phyloP scores from a whole-genome alignment of 768 basidiomycete genomes.

The Suillus plorans region DNA sequence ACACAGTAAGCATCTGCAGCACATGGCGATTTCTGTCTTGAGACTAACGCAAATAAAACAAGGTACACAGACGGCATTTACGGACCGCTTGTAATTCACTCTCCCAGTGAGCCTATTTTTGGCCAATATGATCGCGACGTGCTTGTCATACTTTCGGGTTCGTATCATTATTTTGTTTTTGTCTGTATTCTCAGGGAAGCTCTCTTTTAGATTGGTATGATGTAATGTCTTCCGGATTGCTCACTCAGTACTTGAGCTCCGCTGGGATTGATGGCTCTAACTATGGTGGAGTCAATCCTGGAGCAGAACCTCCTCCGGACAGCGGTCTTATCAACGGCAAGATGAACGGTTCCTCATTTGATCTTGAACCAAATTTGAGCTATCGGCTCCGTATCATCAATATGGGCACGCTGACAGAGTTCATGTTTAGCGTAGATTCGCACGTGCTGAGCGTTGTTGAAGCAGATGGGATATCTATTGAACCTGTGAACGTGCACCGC shows the following conservation, averaged over 20 bases:
- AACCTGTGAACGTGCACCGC: slow-evolving; percentile 37
- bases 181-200: neutral
- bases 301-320: slow-evolving; percentile 40
- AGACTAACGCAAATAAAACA: slow-evolving; percentile 17
- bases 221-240: slow-evolving; percentile 28
- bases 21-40: slow-evolving; percentile 11
- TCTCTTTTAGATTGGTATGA: slow-evolving; percentile 32
- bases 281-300: slow-evolving; percentile 28
- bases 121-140: slow-evolving; percentile 39
- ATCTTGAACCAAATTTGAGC: slow-evolving; percentile 33
- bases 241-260: slow-evolving; percentile 29
- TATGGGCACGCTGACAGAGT: slow-evolving; percentile 45
- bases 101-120: slow-evolving; percentile 32
- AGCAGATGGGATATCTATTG: slow-evolving; percentile 45
- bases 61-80: slow-evolving; percentile 49
- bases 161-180: slow-evolving; percentile 12
- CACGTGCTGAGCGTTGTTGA: slow-evolving; percentile 49
- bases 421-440: slow-evolving; percentile 44
- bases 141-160: slow-evolving; percentile 36
- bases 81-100: slow-evolving; percentile 48
- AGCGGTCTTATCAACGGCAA: slow-evolving; percentile 36
- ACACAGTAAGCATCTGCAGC: slow-evolving; percentile 20
- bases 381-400: slow-evolving; percentile 52
- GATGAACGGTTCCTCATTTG: slow-evolving; percentile 23
- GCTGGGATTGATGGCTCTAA: slow-evolving; percentile 28